Percentiles rank a stretch among this genome's conserved stretches.
Evolutionary conservation across 768 basidiomycete species (phyloP).

Genomic region (Melanogaster broomeanus): DNA sequence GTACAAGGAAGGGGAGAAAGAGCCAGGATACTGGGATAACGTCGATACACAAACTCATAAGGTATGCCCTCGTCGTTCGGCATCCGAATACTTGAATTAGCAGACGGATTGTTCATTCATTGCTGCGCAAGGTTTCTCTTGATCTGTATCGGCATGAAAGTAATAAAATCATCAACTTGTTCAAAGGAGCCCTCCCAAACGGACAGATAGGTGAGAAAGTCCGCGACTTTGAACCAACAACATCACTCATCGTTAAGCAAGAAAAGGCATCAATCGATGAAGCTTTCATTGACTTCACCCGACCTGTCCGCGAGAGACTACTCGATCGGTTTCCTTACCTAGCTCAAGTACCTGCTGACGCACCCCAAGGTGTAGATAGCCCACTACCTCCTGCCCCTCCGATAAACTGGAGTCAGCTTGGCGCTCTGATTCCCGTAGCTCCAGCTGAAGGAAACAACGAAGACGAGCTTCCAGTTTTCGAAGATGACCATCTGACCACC

Average conservation of each 20-base stretch:
- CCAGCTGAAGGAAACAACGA: slow-evolving; percentile 28
- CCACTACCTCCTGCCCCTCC: slow-evolving; percentile 73
- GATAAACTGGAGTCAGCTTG: slow-evolving; percentile 58
- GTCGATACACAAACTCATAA: slow-evolving; percentile 91
- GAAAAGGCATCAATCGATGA: slow-evolving; percentile 99
- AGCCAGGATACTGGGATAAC: slow-evolving; percentile 92
- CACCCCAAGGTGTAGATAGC: slow-evolving; percentile 71
- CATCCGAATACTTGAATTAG: background rate
- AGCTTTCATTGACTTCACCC: slow-evolving; percentile 91
- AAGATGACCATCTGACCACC: slow-evolving; percentile 44
- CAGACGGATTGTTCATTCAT: background rate
- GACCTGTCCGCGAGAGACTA: slow-evolving; percentile 73
- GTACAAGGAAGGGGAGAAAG: slow-evolving; percentile 82
- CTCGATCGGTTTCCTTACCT: slow-evolving; percentile 79
- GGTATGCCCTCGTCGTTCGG: slow-evolving; percentile 41
- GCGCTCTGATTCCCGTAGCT: slow-evolving; percentile 63
- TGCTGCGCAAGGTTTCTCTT: slow-evolving; percentile 68
- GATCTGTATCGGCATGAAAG: slow-evolving; percentile 93
- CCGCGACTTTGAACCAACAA: background rate
- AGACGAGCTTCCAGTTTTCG: slow-evolving; percentile 11
- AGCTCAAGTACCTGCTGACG: slow-evolving; percentile 63
- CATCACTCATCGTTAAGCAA: slow-evolving; percentile 29
- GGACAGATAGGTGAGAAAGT: slow-evolving; percentile 74
- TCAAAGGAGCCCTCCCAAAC: slow-evolving; percentile 74
- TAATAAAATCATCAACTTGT: slow-evolving; percentile 79